Evolutionary conservation across 306 rosid genomes (phyloP).

Genomic region (Albizia julibrissin): DNA sequence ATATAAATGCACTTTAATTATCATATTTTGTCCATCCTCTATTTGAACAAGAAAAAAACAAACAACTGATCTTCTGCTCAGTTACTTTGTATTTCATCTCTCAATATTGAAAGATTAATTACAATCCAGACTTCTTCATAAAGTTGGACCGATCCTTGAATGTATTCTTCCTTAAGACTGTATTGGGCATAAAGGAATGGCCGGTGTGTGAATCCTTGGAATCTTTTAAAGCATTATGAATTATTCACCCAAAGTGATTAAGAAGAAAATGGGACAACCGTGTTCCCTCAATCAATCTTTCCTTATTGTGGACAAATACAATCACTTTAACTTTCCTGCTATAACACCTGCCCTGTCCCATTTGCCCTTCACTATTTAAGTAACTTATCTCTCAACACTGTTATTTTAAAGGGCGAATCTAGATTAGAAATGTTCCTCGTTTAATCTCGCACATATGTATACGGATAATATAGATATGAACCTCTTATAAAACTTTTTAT

Average conservation of each 20-base stretch:
- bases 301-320: slow-evolving; percentile 35
- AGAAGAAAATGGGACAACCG: slow-evolving; percentile 40
- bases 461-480: background rate
- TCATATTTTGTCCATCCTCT: background rate
- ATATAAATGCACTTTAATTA: background rate
- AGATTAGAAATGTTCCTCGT: background rate
- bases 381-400: background rate
- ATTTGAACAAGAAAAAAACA: background rate
- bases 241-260: slow-evolving; percentile 28
- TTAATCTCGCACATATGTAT: background rate
- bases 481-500: background rate
- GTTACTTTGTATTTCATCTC: too few species aligned
- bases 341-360: slow-evolving; percentile 22
- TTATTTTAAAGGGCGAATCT: background rate
- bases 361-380: background rate
- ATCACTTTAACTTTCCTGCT: slow-evolving; percentile 32
- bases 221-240: slow-evolving; percentile 31
- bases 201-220: slow-evolving; percentile 3
- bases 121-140: too few species aligned
- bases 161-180: background rate
- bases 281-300: slow-evolving; percentile 51
- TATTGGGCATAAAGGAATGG: slow-evolving; percentile 35
- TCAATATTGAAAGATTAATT: too few species aligned
- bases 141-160: background rate
- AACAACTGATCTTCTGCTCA: background rate